Base-by-base conservation (phyloP, 108 stramenopile species). In the Epipyxis sp. region DNA sequence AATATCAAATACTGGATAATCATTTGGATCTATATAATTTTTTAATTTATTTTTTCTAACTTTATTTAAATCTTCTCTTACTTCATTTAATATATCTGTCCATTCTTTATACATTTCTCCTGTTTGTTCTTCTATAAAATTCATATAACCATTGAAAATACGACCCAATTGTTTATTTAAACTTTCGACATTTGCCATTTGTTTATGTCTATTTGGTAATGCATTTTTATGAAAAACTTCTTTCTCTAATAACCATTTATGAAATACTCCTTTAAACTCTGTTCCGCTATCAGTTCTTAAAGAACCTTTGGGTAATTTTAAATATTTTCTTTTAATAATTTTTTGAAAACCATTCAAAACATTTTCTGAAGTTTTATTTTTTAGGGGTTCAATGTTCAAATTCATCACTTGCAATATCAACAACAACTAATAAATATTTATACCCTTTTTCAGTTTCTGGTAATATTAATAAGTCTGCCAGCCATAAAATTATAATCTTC, bases 371-470 rank as follows among this genome's bases (percentile, higher is more conserved):
- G 16, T 57, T 25, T 57, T 57, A 16, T 57, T 25, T 57, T 57
- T 57, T 57, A 57, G 25, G 16, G 54, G 54, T 57, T 57, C 54
- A 20, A 57, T 25, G 25, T n/a, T 57, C 54, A 57, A 57, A 57
- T 57, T 20, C 16, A 57, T 57, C 25, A 57, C 20, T 57, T 25
- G 54, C 54, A 20, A 57, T 16, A 57, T 57, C 54, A 20, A 25
- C 25, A 20, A 57, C 54, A 57, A 57, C 54, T 57, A 57, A 57
- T 57, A 57, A 57, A 57, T 57, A 57, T 57, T 57, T 57, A 57
- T 57, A 57, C 25, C 54, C 54, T 57, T 57, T 25, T 20, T 57
- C 25, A 20, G 54, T 57, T 57, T 57, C 25, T 57, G 54, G 54
- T 57, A 57, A 25, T 20, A 57, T 20, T 57, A 57, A 57, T 57